These are phyloP conservation scores for Venturia carpophila DNA, from an alignment of 2,329 filamentous ascomycete genomes.

Conservation along the genomic window DNA sequence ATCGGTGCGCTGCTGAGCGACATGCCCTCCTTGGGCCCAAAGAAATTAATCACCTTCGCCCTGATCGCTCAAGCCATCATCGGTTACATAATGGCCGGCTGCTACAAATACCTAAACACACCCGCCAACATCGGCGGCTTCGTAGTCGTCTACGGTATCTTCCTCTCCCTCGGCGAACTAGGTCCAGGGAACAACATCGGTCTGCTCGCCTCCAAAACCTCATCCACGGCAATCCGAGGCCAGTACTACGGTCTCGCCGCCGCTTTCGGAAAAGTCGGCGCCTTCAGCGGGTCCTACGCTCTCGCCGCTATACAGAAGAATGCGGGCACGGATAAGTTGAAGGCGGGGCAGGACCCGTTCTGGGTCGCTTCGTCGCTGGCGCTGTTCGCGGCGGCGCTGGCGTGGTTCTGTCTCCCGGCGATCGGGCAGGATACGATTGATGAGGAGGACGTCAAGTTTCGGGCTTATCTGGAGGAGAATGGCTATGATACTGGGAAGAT, in stretches of 20 bases:
- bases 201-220: constrained; percentile 77
- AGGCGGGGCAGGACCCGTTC: constrained; percentile 74
- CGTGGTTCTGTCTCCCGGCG: constrained; percentile 61
- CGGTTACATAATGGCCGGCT: constrained; percentile 79
- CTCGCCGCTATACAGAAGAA: constrained; percentile 55
- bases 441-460: constrained; percentile 67
- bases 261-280: constrained; percentile 66
- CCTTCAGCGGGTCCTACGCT: constrained; percentile 78
- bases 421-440: constrained; percentile 80
- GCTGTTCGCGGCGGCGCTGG: constrained; percentile 61
- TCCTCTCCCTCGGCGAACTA: constrained; percentile 68
- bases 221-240: constrained; percentile 77
- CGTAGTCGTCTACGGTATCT: constrained; percentile 71
- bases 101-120: constrained; percentile 62
- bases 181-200: constrained; percentile 91
- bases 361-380: constrained; percentile 75
- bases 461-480: constrained; percentile 60
- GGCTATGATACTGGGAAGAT: constrained; percentile 61
- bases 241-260: constrained; percentile 66
- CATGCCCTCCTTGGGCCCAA: constrained; percentile 59
- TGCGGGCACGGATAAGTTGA: constrained; percentile 20
- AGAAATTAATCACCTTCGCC: constrained; percentile 62
- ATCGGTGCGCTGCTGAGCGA: constrained; percentile 71
- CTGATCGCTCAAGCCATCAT: constrained; percentile 66
- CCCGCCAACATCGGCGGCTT: constrained; percentile 64